Evolutionary conservation across 306 rosid species (phyloP).

Genomic region (Glycine soja): DNA sequence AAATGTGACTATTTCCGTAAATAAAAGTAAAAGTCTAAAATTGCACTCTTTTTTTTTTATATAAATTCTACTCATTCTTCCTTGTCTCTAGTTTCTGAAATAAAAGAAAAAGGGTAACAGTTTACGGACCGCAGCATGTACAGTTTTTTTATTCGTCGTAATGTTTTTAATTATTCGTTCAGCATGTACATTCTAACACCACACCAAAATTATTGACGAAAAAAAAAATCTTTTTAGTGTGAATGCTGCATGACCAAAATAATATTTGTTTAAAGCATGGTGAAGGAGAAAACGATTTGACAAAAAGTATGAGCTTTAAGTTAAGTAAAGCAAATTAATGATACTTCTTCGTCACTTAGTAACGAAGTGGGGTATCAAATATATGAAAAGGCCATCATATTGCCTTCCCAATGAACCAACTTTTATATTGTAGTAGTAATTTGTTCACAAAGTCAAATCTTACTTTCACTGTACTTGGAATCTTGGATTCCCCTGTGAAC

Average conservation of each 20-base stretch:
- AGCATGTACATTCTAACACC: not conserved
- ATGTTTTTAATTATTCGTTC: no score
- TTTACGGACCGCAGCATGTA: no score
- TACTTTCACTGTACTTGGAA: not conserved
- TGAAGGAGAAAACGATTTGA: not conserved
- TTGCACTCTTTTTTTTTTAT: no score
- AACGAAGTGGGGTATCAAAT: conserved; percentile 43
- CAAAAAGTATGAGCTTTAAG: conserved; percentile 24
- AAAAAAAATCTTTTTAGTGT: not conserved
- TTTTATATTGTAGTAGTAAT: conserved; percentile 6
- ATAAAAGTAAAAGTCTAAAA: no score
- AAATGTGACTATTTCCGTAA: not conserved
- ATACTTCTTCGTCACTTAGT: conserved; percentile 44
- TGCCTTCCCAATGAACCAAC: conserved; percentile 42
- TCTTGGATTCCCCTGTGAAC: not conserved
- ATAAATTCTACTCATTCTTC: no score
- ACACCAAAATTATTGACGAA: not conserved
- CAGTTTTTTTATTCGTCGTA: no score
- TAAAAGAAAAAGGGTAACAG: no score
- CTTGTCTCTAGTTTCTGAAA: no score
- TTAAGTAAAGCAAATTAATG: conserved; percentile 48
- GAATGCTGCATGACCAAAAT: not conserved
- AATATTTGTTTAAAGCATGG: conserved; percentile 26
- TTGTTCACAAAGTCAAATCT: not conserved
- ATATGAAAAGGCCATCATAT: conserved; percentile 41